phyloP scores from a whole-genome alignment of 306 rosid species.

The Coriaria nepalensis region DNA sequence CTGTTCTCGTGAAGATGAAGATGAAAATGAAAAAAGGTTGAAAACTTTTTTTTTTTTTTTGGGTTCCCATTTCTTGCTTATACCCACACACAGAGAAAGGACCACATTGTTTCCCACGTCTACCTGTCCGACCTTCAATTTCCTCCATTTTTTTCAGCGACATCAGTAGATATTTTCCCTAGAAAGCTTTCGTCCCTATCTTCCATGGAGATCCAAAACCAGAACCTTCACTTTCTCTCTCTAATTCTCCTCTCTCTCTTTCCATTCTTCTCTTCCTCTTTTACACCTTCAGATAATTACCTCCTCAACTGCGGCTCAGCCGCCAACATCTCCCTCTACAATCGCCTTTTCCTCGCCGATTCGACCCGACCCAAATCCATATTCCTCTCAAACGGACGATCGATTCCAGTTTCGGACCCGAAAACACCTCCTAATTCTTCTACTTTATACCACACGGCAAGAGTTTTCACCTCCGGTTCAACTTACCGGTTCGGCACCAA shows the following conservation, averaged over 20 bases:
- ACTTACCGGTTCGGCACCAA: slow-evolving; percentile 50
- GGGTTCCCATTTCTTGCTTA: too few relatives aligned
- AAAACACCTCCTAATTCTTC: slow-evolving; percentile 39
- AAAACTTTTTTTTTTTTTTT: too few relatives aligned
- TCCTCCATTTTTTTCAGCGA: too few relatives aligned
- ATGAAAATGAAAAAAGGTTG: too few relatives aligned
- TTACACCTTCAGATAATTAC: slow-evolving; percentile 57
- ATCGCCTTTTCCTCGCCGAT: slow-evolving; percentile 44
- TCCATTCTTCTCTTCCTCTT: slow-evolving; percentile 33
- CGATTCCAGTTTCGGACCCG: slow-evolving; percentile 37
- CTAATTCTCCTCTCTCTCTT: slow-evolving; percentile 17
- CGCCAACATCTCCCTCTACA: slow-evolving; percentile 37
- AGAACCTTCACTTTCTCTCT: slow-evolving; percentile 16
- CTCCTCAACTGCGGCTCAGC: slow-evolving; percentile 75
- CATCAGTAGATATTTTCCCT: too few relatives aligned
- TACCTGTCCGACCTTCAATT: too few relatives aligned
- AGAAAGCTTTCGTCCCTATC: not conserved
- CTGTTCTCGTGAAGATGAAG: too few relatives aligned
- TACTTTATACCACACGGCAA: slow-evolving; percentile 49
- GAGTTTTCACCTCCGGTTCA: slow-evolving; percentile 50
- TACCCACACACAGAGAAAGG: too few relatives aligned
- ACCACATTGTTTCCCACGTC: too few relatives aligned
- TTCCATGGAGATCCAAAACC: slow-evolving; percentile 32
- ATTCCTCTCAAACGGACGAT: slow-evolving; percentile 29
- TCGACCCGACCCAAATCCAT: slow-evolving; percentile 25